These are phyloP conservation scores for Citrus australasica DNA, from an alignment of 345 rosid species.

Conservation along the genomic window DNA sequence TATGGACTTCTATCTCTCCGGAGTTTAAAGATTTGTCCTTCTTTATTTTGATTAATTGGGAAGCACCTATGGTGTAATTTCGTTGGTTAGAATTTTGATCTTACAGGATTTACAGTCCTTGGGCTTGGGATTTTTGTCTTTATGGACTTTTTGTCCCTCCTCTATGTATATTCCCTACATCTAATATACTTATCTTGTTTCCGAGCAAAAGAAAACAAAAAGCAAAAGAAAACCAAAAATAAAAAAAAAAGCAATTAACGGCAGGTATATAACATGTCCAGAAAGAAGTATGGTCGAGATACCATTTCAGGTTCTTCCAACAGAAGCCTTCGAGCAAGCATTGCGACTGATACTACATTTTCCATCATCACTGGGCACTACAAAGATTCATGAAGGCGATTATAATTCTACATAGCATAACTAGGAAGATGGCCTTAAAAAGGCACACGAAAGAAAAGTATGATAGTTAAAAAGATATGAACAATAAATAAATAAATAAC, in stretches of 20 bases:
- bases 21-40: too few species aligned
- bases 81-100: too few species aligned
- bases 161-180: too few species aligned
- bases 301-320: slow-evolving; percentile 85
- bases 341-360: slow-evolving; percentile 72
- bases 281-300: slow-evolving; percentile 19
- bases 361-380: slow-evolving; percentile 73
- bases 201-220: too few species aligned
- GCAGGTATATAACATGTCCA: slow-evolving; percentile 5
- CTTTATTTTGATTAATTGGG: too few species aligned
- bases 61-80: too few species aligned
- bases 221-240: too few species aligned
- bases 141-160: too few species aligned
- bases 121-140: too few species aligned
- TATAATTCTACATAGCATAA: slow-evolving; percentile 2
- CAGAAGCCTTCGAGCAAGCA: slow-evolving; percentile 86
- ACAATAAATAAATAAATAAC: background rate
- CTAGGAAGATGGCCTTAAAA: background rate
- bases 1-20: too few species aligned
- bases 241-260: background rate
- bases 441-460: background rate
- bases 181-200: too few species aligned
- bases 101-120: too few species aligned
- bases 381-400: slow-evolving; percentile 14
- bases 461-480: background rate